Evolutionary conservation across 1,284 basidiomycete species (phyloP), one percentile per base, ranked within the genome.

Genomic region (Tremellales sp.): DNA sequence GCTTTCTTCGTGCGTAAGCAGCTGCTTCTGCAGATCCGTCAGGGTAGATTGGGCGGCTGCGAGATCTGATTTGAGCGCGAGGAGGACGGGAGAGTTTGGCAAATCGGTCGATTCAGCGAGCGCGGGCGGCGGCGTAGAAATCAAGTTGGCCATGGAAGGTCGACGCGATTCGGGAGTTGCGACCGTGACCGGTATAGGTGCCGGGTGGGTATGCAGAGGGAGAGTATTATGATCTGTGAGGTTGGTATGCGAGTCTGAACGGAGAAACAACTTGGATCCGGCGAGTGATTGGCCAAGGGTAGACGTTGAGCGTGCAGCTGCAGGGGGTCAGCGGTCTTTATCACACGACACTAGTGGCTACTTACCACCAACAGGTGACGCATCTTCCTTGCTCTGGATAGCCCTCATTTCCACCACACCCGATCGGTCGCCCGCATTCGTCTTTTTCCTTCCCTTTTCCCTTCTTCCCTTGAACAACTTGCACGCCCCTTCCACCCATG

Each of bases 1-100:
- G 18, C 78, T 72, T 25, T 77, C 68, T 56, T 85, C 81, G 56
- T 82, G 81, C 45, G 89, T 82, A 5, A 77, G 72, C 12, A 95
- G 78, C 63, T 95, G 91, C n/a, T 74, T 73, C 49, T 82, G 82
- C 27, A 91, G 77, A 34, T 93, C 87, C 32, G 79, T 68, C 4
- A 87, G 78, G 1, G 83, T 79, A 8, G 77, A 66, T 60, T 85
- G 84, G 7, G 86, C 78, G 24, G 79, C 73, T 3, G 81, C 74
- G 44, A 97, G 84, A 66, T 94, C 86, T 50, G 79, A 80, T 49
- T 87, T 77, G 41, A 94, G 76, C 47, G 90, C 85, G 14, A 80
- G 76, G 45, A 93, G 81, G 35, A 80, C 74, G 8, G 87, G 84
- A 6, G 84, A 84, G 22, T 60, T 53, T 33, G 54, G 56, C 48